Percentiles rank a stretch among this genome's conserved stretches.
Conservation (phyloP, 805 yeast species). For the Starmerella floricola region DNA sequence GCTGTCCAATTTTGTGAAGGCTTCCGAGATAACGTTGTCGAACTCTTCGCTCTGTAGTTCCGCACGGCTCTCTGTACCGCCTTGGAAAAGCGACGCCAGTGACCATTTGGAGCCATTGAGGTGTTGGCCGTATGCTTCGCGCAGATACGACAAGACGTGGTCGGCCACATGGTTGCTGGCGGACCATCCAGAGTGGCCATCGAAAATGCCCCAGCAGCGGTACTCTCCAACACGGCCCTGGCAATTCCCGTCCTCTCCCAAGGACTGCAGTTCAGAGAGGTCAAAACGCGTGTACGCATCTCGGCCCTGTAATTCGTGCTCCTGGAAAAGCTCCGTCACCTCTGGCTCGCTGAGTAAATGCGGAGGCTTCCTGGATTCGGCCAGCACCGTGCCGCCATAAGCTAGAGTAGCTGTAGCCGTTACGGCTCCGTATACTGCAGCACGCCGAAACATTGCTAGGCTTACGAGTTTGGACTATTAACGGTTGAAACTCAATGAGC, state of each 20-base stretch:
- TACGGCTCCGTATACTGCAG: neutral
- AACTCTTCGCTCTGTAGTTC: constrained; percentile 54
- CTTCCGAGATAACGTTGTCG: constrained; percentile 66
- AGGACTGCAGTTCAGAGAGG: constrained; percentile 13
- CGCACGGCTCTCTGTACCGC: constrained; percentile 26
- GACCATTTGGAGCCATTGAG: constrained; percentile 29
- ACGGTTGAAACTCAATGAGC: too few relatives aligned
- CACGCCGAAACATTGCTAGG: too few relatives aligned
- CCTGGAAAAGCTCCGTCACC: constrained; percentile 1
- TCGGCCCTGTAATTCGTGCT: constrained; percentile 7
- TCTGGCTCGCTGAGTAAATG: constrained; percentile 8
- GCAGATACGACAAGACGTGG: constrained; percentile 59
- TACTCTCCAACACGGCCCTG: constrained; percentile 57
- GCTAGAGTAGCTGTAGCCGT: neutral
- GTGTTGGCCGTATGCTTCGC: constrained; percentile 40
- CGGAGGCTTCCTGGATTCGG: constrained; percentile 6
- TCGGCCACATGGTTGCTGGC: constrained; percentile 72
- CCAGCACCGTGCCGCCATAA: neutral
- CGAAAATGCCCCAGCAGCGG: constrained; percentile 77
- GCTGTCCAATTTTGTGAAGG: constrained; percentile 69
- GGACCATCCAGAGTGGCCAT: constrained; percentile 95
- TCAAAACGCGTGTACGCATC: constrained; percentile 4
- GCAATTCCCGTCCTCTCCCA: constrained; percentile 18
- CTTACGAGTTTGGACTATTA: too few relatives aligned
- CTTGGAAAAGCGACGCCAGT: neutral